These are phyloP conservation scores for Dimocarpus longan DNA, from an alignment of 345 rosid species.

Conservation along the genomic window DNA sequence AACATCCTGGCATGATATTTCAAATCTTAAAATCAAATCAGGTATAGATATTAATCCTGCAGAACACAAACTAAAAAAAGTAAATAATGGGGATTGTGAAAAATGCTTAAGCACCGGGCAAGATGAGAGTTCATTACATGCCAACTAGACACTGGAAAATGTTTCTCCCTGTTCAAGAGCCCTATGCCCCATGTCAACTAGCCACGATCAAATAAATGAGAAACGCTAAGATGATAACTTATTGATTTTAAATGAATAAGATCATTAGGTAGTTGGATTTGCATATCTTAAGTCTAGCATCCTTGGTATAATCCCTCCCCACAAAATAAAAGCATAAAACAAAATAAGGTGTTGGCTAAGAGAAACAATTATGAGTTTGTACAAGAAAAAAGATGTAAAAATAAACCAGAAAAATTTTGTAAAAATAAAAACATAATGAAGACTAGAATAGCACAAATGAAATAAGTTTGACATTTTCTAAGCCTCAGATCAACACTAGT, in stretches of 20 bases:
- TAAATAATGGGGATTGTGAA: background rate
- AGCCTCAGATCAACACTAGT: background rate
- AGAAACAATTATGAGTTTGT: background rate
- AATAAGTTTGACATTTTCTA: background rate
- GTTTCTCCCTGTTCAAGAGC: background rate
- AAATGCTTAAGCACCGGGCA: slow-evolving; percentile 6
- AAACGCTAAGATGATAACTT: background rate
- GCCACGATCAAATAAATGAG: background rate
- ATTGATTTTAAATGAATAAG: background rate
- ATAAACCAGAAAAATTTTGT: background rate
- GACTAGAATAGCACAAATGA: background rate
- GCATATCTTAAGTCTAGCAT: background rate
- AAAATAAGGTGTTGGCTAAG: background rate
- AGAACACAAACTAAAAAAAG: slow-evolving; percentile 15
- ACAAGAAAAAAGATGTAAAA: background rate
- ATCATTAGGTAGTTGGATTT: background rate
- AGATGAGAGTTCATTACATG: background rate
- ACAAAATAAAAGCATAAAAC: background rate
- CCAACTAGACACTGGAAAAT: background rate
- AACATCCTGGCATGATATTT: slow-evolving; percentile 71
- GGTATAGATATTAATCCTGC: slow-evolving; percentile 86
- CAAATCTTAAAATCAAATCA: slow-evolving; percentile 79
- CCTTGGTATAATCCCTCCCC: background rate
- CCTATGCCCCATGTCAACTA: background rate
- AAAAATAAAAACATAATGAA: background rate